Percentiles rank a stretch among this genome's conserved stretches.
These are phyloP conservation scores for Venturia pyrina DNA, from an alignment of 2,329 filamentous ascomycete genomes.

Conservation along the genomic window DNA sequence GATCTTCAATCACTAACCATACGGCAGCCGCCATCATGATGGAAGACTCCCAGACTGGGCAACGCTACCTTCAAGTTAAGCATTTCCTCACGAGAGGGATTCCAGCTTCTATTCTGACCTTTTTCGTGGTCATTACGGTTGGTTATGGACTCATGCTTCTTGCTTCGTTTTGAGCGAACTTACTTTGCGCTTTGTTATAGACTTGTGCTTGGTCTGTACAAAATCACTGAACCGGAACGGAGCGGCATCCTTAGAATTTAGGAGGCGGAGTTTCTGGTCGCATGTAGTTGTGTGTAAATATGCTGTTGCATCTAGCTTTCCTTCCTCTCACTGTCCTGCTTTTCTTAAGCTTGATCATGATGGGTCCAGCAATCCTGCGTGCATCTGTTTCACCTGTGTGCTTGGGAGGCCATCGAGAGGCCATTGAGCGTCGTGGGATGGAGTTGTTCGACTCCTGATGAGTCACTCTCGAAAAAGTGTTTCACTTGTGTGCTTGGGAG, in stretches of 20 bases:
- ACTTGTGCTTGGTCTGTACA: neutral
- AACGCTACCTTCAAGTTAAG: slow-evolving; percentile 81
- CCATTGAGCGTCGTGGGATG: neutral
- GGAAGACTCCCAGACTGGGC: slow-evolving; percentile 82
- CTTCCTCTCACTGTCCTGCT: neutral
- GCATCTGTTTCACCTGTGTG: neutral
- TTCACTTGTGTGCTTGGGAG: neutral
- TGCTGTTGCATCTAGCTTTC: neutral
- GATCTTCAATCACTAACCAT: slow-evolving; percentile 16
- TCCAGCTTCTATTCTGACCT: slow-evolving; percentile 72
- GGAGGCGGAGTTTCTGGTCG: neutral
- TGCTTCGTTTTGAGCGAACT: slow-evolving; percentile 46
- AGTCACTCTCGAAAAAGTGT: no score
- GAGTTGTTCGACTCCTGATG: no score
- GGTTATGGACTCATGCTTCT: slow-evolving; percentile 86
- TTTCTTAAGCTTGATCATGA: neutral
- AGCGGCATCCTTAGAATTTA: neutral
- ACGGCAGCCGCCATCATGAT: slow-evolving; percentile 90
- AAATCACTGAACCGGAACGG: neutral
- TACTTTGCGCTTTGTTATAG: neutral
- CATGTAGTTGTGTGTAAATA: neutral
- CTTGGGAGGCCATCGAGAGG: neutral
- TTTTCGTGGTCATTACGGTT: slow-evolving; percentile 73
- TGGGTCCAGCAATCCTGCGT: no score
- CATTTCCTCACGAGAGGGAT: slow-evolving; percentile 95